A percentile compares a stretch with the other conserved stretches of the same genome.
phyloP scores from a whole-genome alignment of 495 filamentous ascomycete genomes.

The Amorphotheca resinae region DNA sequence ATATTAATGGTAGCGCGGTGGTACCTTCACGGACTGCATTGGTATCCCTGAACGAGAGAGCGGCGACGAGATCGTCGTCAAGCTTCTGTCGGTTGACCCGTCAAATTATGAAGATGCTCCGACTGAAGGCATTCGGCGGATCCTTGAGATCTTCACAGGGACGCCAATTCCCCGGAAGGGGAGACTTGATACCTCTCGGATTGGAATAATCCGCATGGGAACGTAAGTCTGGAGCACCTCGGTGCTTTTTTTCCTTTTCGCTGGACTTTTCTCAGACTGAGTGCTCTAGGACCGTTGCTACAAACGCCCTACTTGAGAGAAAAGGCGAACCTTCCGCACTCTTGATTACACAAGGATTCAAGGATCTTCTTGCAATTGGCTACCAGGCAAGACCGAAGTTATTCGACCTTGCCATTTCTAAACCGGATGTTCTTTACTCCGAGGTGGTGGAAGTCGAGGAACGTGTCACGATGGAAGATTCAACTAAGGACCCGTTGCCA shows the following conservation, averaged over 20 bases:
- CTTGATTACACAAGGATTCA: conserved; percentile 19
- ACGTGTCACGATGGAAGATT: conserved; percentile 22
- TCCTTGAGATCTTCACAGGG: conserved; percentile 17
- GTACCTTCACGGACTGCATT: conserved; percentile 54
- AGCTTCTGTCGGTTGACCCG: conserved; percentile 37
- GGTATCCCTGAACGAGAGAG: conserved; percentile 23
- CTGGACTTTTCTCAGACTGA: too few relatives aligned
- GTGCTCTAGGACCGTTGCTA: conserved; percentile 20
- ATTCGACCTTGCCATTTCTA: conserved; percentile 19
- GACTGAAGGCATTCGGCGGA: conserved; percentile 28
- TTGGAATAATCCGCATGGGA: not conserved
- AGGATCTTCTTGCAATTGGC: conserved; percentile 21
- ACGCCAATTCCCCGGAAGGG: not conserved
- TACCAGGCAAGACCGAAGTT: conserved; percentile 20
- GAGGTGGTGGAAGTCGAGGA: conserved; percentile 22
- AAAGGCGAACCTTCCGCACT: conserved; percentile 11
- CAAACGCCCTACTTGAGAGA: conserved; percentile 21
- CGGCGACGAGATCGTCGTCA: conserved; percentile 36
- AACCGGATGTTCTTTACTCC: conserved; percentile 13
- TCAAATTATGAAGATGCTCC: conserved; percentile 40
- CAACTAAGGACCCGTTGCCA: conserved; percentile 26
- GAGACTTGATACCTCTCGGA: conserved; percentile 34
- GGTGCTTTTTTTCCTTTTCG: too few relatives aligned
- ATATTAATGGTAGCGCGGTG: too few relatives aligned
- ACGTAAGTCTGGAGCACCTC: too few relatives aligned